Base-by-base conservation (phyloP, 352 stramenopile species). In the Pythium aphanidermatum region DNA sequence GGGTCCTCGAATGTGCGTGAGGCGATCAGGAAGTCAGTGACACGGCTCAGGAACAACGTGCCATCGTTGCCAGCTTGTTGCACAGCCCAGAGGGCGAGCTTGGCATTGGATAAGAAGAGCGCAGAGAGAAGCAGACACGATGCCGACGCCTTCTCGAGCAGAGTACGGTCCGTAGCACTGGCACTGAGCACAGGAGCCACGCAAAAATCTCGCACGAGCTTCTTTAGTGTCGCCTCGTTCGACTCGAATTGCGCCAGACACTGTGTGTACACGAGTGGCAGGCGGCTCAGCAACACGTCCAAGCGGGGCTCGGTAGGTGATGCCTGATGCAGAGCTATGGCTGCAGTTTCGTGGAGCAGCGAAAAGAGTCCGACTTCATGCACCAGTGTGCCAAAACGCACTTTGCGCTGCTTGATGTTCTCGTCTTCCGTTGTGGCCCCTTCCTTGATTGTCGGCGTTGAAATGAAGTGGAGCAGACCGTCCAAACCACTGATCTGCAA, bases 181-280 rank as follows among this genome's bases (percentile, higher is more conserved):
- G 70, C 63, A 2, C 44, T 55, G 0, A 91, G 34, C 11, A 93
- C 75, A 5, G 82, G 82, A 11, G 63, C 51, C 4, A 90, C 75
- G 33, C 82, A 91, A 58, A 60, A 86, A 34, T 86, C 70, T 1
- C 58, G 58, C 27, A 90, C 77, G 12, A 92, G 51, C 21, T 76
- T 70, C 66, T 87, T 76, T 8, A 90, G 48, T 37, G 73, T 58
- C 20, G 37, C 52, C 19, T 93, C 81, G 31, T 90, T 72, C 14
- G 54, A 55, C 25, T 88, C 80, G 25, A 91, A 77, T 30, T 79
- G 71, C 19, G 76, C 69, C 0, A 93, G 59, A n/a, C 75, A 86
- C 49, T 93, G 78, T n/a, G 81, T 92, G 42, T 92, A 93, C 13
- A 93, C 74, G 20, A 93, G 59, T 38, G 82, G 70, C 26, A 91